A percentile compares a stretch with the other conserved stretches of the same genome.
Conservation (phyloP, 352 stramenopile genomes). For the Saprolegnia diclina region DNA sequence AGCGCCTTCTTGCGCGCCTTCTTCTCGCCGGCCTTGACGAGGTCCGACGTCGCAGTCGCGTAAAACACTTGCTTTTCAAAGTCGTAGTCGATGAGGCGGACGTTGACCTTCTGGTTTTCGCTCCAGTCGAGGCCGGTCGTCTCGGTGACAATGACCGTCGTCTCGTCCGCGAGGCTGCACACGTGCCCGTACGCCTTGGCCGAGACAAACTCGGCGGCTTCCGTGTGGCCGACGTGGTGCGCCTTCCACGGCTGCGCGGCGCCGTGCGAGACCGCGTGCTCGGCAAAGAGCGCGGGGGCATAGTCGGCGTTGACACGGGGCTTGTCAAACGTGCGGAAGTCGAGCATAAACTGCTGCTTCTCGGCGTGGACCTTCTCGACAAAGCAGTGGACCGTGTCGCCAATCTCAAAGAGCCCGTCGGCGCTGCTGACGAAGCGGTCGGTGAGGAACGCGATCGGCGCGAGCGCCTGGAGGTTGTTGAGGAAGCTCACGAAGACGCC, state of each 20-base stretch:
- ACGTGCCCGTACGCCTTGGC: slow-evolving; percentile 80
- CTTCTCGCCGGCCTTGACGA: slow-evolving; percentile 58
- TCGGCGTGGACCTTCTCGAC: slow-evolving; percentile 74
- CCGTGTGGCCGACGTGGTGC: slow-evolving; percentile 51
- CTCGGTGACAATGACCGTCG: slow-evolving; percentile 55
- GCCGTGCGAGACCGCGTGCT: slow-evolving; percentile 28
- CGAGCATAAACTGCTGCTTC: slow-evolving; percentile 78
- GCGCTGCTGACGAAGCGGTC: slow-evolving; percentile 65
- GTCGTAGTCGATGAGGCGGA: slow-evolving; percentile 80
- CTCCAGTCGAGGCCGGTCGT: slow-evolving; percentile 33
- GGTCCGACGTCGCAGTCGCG: slow-evolving; percentile 35
- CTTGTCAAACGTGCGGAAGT: slow-evolving; percentile 46
- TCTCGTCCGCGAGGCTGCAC: slow-evolving; percentile 63
- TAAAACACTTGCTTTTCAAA: slow-evolving; percentile 83
- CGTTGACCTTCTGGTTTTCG: slow-evolving; percentile 63
- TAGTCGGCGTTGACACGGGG: slow-evolving; percentile 43
- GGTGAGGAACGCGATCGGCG: slow-evolving; percentile 70
- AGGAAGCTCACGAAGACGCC: slow-evolving; percentile 86
- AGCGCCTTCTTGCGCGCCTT: slow-evolving; percentile 62
- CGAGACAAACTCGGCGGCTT: slow-evolving; percentile 80
- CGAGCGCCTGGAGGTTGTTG: slow-evolving; percentile 77
- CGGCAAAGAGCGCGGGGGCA: slow-evolving; percentile 52
- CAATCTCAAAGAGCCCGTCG: slow-evolving; percentile 76
- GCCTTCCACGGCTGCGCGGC: background rate
- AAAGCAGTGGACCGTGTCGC: slow-evolving; percentile 76